Evolutionary conservation across 768 basidiomycete genomes (phyloP), one percentile per base, ranked within the genome.

Genomic region (Postia placenta): DNA sequence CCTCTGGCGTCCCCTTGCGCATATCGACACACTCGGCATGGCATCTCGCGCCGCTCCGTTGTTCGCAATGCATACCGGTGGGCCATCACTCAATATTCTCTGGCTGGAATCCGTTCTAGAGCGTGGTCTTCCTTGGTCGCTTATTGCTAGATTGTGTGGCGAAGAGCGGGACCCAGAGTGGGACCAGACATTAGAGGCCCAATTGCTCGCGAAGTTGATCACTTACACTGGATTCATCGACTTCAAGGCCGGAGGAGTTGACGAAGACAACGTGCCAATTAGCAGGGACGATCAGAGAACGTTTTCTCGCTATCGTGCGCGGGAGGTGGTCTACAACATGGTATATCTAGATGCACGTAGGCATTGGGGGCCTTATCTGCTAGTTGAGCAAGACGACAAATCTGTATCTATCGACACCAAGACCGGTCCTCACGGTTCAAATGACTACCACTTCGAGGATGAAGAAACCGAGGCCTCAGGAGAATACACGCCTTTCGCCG

Each of bases 181-280:
- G 53, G 49, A 15, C n/a, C 26, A 48, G 17, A 28, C 35, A 2
- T 53, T 59, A 2, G 62, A 66, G n/a, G 66, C 64, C 2, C 63
- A 67, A 11, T 53, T 66, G 2, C 71, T 77, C 45, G 63, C 68
- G 45, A 66, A 67, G 49, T 64, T 79, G 25, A 53, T 74, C 2
- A 69, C 71, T 27, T 59, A 66, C 36, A 69, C 69, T 2, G 76
- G 77, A 4, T 73, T 76, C 40, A 64, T 67, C 24, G 55, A 56
- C 7, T 36, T 58, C 15, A 15, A 33, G 7, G 22, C n/a, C 24
- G 38, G 27, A 6, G n/a, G n/a, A n/a, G n/a, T n/a, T n/a, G n/a
- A n/a, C n/a, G n/a, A n/a, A n/a, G 52, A 53, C 49, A n/a, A n/a
- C n/a, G n/a, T n/a, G n/a, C n/a, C n/a, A n/a, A 46, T 58, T 48